Conservation (phyloP, 2,329 filamentous ascomycete genomes). For the Phaeophleospora eucalypticola region DNA sequence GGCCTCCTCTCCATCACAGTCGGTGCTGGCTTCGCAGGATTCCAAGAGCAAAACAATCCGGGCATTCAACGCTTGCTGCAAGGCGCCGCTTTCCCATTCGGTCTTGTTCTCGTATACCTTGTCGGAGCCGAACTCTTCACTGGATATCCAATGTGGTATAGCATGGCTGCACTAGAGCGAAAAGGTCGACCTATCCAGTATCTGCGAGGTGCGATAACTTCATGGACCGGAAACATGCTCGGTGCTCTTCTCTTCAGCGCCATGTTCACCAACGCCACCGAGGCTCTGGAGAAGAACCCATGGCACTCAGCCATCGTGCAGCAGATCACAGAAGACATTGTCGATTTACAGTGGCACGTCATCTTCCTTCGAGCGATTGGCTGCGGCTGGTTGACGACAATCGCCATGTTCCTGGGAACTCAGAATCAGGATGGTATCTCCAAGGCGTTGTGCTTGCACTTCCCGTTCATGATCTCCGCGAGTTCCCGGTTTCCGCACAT, state of each 20-base stretch:
- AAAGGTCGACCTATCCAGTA: constrained; percentile 21
- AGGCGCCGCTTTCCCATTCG: constrained; percentile 25
- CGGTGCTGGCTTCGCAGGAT: constrained; percentile 17
- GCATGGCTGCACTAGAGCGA: constrained; percentile 24
- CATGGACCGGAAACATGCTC: constrained; percentile 24
- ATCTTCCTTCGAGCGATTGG: constrained; percentile 27
- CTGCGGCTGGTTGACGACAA: constrained; percentile 29
- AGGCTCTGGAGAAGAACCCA: constrained; percentile 20
- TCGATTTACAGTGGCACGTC: constrained; percentile 23
- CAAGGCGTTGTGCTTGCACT: constrained; percentile 26
- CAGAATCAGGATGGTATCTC: constrained; percentile 31
- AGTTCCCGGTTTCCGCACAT: constrained; percentile 28
- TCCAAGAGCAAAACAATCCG: constrained; percentile 18
- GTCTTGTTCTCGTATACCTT: constrained; percentile 28
- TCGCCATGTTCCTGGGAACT: constrained; percentile 30
- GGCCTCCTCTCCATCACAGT: constrained; percentile 22
- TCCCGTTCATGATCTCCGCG: constrained; percentile 28
- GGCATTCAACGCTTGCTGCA: constrained; percentile 24
- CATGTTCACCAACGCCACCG: constrained; percentile 3
- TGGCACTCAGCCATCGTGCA: constrained; percentile 20
- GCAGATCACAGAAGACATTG: constrained; percentile 22
- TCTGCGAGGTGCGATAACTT: constrained; percentile 11
- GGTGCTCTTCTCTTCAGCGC: constrained; percentile 8
- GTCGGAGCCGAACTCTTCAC: constrained; percentile 30
- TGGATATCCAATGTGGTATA: constrained; percentile 31